Base-by-base conservation (phyloP, 1,139 yeast genomes). In the Taphrina sp. region DNA sequence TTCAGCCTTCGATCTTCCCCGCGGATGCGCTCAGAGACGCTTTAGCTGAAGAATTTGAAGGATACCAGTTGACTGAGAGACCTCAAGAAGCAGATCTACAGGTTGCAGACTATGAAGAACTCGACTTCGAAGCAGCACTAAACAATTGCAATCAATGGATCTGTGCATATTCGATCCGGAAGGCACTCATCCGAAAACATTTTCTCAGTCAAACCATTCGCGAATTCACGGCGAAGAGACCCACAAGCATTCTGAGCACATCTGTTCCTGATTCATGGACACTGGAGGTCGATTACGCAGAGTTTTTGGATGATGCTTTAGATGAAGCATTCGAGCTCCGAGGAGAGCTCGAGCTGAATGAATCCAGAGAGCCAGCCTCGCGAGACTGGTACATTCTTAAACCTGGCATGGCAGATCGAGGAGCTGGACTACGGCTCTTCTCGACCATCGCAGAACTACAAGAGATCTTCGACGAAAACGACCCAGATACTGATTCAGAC, bases 341-440 rank as follows among this genome's bases (percentile, higher is more conserved):
- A 57, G 83, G 83, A 43, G 95, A 85, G 62, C 73, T 92, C 34
- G 83, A 84, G 55, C 67, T 69, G 3, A 81, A 80, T 36, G 59
- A 39, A 8, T 49, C 41, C n/a, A 24, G 38, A n/a, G 42, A 24
- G 19, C 76, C 75, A n/a, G 58, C 57, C 16, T 61, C 59, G 14
- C 49, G 60, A 14, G 79, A 77, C 61, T 78, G 83, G 55, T 92
- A 94, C 90, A 92, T 92, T 49, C 74, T 92, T 64, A 92, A 92
- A 66, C 98, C 98, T 10, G 82, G 95, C 62, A 89, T 92, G 96
- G 85, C 95, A 65, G 98, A 92, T 66, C 83, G 92, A 66, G 98
- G 96, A 8, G 96, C 92, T 68, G 98, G 98, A 0, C 89, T 92
- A 43, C 74, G 96, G 47, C 70, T 92, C 0, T 92, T 92, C 71